Evolutionary conservation across 225 moss, liverwort and hornwort species (phyloP).

Genomic region (Straminergon stramineum): DNA sequence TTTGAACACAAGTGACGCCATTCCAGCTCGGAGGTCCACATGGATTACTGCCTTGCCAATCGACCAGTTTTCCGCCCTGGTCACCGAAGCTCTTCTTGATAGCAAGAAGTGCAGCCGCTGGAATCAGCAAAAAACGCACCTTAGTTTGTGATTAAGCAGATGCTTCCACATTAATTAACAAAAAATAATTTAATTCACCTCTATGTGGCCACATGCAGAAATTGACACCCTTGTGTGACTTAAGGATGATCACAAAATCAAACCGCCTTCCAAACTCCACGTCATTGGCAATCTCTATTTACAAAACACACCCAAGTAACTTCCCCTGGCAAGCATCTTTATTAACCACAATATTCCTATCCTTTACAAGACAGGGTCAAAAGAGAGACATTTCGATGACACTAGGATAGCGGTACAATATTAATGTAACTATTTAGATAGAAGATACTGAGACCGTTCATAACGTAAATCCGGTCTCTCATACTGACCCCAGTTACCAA

Average conservation of each 20-base stretch:
- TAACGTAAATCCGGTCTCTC: neutral
- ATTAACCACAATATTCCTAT: neutral
- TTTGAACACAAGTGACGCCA: slow-evolving; percentile 11
- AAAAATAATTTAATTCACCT: neutral
- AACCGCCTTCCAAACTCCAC: neutral
- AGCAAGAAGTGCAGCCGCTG: slow-evolving; percentile 32
- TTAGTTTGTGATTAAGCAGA: neutral
- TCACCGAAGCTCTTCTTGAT: slow-evolving; percentile 23
- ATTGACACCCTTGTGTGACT: neutral
- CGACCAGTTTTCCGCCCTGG: neutral
- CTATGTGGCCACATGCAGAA: neutral
- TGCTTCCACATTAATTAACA: neutral
- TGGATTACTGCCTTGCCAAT: slow-evolving; percentile 32
- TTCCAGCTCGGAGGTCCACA: slow-evolving; percentile 30
- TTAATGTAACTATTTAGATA: neutral
- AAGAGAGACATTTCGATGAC: neutral
- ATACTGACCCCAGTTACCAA: neutral
- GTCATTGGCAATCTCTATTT: neutral
- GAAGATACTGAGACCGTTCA: neutral
- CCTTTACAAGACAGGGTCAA: neutral
- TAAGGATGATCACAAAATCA: neutral
- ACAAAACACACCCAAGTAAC: neutral
- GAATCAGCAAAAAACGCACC: neutral
- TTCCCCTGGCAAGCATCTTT: neutral
- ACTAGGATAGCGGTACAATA: neutral